Conservation (phyloP, 2,329 filamentous ascomycete species). For the Neonectria coccinea region DNA sequence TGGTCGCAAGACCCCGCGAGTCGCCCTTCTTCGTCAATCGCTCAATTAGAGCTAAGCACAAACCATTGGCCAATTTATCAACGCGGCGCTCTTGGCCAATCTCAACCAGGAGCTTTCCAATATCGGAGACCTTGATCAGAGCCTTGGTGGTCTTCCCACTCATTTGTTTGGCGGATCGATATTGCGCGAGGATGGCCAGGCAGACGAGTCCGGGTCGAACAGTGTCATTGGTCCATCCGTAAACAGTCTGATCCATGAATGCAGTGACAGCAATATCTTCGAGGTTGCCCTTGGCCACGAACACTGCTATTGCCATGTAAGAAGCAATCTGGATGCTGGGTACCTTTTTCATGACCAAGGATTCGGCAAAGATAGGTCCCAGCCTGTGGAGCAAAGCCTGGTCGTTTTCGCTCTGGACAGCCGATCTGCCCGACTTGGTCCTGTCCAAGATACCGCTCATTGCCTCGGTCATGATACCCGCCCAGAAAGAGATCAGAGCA, state of each 20-base stretch:
- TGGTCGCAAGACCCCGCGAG: conserved; percentile 65
- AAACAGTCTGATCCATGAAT: conserved; percentile 88
- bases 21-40: conserved; percentile 71
- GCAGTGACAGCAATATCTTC: conserved; percentile 84
- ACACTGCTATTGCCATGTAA: conserved; percentile 89
- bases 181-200: conserved; percentile 83
- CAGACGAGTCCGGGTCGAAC: conserved; percentile 80
- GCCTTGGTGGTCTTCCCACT: conserved; percentile 77
- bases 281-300: conserved; percentile 84
- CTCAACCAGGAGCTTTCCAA: conserved; percentile 69
- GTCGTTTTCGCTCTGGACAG: conserved; percentile 82
- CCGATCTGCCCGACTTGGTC: conserved; percentile 78
- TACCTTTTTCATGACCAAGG: conserved; percentile 78
- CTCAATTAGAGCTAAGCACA: conserved; percentile 75
- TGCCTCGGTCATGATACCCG: conserved; percentile 85
- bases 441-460: conserved; percentile 85
- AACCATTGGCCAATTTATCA: conserved; percentile 77
- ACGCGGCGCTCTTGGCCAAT: conserved; percentile 74
- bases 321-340: conserved; percentile 86
- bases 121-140: conserved; percentile 71
- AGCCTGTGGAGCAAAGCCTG: conserved; percentile 78
- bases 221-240: conserved; percentile 81
- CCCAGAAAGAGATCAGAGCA: conserved; percentile 89
- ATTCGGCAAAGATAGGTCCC: conserved; percentile 79
- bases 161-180: conserved; percentile 76